Evolutionary conservation across 345 rosid species (phyloP), one percentile per base, ranked within the genome.

Genomic region (Brassica nigra): DNA sequence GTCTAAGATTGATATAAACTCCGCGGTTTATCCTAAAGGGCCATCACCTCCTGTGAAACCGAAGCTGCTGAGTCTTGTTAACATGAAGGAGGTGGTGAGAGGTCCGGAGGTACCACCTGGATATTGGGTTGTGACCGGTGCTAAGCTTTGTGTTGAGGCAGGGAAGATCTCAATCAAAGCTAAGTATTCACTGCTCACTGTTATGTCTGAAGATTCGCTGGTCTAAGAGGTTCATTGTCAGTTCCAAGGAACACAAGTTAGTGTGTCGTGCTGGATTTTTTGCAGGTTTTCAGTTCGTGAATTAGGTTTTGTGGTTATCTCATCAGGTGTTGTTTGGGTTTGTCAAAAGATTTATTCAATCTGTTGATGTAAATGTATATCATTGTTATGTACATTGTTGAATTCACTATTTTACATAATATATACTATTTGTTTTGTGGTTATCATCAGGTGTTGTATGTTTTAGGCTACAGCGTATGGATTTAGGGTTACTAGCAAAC

Each of bases 341-440:
- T n/a, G 18, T 52, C 20, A n/a, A 52, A 52, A 52, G 57, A 52
- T 52, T 52, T 52, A 52, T 52, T 52, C 57, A 52, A 5, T 52
- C 57, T 52, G 57, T 52, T 52, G 57, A 52, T 52, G 57, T 52
- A 52, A 52, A 52, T 52, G 57, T 1, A 52, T 52, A 49, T 52
- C 76, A 20, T 54, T 74, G 83, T 74, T 68, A 74, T 79, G 70
- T 5, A 49, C 5, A 75, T 39, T 69, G 75, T 59, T 73, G 42
- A n/a, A 30, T 15, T 61, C 36, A 49, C 55, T 66, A 30, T 72
- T 27, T 44, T 80, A 33, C 64, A 67, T 31, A 47, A 15, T 28
- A 42, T n/a, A 59, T 12, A 10, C 4, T 52, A 70, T 5, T 28
- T 11, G 23, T 47, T 44, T 36, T n/a, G 68, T 31, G 37, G 44